Percentiles rank a stretch among this genome's conserved stretches.
Conservation (phyloP, 306 rosid genomes). For the Castanopsis chinensis region DNA sequence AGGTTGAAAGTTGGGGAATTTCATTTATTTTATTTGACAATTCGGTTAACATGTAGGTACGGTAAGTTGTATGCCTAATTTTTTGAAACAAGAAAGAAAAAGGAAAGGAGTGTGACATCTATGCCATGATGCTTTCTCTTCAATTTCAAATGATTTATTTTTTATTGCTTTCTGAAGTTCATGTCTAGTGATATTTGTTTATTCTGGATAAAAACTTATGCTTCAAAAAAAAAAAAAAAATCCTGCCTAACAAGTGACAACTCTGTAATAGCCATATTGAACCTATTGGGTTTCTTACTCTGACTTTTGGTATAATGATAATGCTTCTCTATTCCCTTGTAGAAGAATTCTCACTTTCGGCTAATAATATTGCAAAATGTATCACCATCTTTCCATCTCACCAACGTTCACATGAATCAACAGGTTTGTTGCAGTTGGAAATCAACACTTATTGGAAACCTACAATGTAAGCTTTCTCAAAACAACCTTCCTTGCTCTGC, state of each 20-base stretch:
- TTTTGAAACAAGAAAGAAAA: no score
- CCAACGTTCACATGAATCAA: slow-evolving; percentile 10
- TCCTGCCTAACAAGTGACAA: neutral
- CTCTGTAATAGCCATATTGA: neutral
- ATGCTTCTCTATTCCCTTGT: neutral
- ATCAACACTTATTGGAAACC: slow-evolving; percentile 47
- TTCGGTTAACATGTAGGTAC: neutral
- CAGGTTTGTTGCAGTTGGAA: slow-evolving; percentile 59
- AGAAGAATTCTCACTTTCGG: neutral
- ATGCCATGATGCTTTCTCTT: neutral
- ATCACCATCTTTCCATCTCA: neutral
- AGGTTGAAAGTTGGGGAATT: neutral
- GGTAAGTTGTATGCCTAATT: neutral
- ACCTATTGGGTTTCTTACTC: neutral
- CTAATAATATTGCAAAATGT: neutral
- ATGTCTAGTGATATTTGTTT: neutral
- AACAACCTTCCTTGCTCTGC: slow-evolving; percentile 48
- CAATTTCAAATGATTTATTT: neutral
- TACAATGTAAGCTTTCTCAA: slow-evolving; percentile 50
- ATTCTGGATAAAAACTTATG: neutral
- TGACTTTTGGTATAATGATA: neutral
- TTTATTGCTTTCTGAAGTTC: neutral
- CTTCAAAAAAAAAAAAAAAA: neutral
- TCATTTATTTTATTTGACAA: neutral
- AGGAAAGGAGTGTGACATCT: no score